phyloP scores from a whole-genome alignment of 768 basidiomycete genomes.

The Termitomyces heimii region DNA sequence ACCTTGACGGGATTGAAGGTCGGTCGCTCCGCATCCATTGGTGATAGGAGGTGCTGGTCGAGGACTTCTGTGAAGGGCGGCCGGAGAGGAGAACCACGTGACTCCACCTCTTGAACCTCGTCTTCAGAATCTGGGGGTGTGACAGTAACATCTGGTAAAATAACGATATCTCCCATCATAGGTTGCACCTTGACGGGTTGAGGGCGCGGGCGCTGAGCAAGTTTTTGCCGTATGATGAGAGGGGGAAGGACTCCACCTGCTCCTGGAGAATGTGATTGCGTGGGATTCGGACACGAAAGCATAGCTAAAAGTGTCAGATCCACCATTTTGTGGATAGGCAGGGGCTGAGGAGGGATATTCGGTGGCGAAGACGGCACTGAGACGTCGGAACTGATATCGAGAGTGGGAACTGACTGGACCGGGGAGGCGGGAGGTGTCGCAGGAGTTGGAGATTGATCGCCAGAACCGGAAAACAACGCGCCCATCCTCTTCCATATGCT shows the following conservation, averaged over 20 bases:
- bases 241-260: neutral
- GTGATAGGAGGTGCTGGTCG: neutral
- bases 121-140: neutral
- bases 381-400: neutral
- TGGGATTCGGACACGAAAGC: neutral
- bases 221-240: neutral
- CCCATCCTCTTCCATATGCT: neutral
- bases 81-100: neutral
- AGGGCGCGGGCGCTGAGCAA: neutral
- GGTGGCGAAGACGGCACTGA: neutral
- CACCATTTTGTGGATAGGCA: neutral
- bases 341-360: neutral
- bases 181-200: neutral
- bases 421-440: neutral
- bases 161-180: neutral
- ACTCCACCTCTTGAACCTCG: neutral
- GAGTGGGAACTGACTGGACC: neutral
- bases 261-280: neutral
- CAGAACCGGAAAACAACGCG: neutral
- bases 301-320: neutral
- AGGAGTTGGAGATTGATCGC: neutral
- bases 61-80: neutral
- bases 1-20: neutral
- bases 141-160: neutral
- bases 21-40: neutral